phyloP scores from a whole-genome alignment of 1,139 yeast genomes.

The Pneumocystis wakefieldiae region DNA sequence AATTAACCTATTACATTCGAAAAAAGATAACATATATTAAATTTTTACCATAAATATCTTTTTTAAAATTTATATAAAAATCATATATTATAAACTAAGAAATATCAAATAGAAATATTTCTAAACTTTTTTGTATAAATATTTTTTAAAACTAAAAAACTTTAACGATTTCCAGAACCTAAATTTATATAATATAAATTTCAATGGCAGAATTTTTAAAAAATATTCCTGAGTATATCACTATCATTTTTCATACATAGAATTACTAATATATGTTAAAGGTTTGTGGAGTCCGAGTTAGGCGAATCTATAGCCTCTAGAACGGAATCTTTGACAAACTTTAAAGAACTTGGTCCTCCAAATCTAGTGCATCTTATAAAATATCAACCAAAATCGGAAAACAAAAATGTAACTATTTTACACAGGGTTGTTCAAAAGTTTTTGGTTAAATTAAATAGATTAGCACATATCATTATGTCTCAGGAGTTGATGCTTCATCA shows the following conservation, averaged over 20 bases:
- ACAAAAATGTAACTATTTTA: constrained; percentile 33
- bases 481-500: constrained; percentile 49
- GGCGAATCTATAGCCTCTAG: constrained; percentile 41
- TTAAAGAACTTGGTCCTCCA: constrained; percentile 67
- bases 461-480: constrained; percentile 54
- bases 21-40: background rate
- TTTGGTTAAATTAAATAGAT: constrained; percentile 10
- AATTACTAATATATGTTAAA: background rate
- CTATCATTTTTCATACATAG: background rate
- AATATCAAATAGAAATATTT: background rate
- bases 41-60: background rate
- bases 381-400: constrained; percentile 30
- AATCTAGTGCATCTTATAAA: constrained; percentile 63
- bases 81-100: background rate
- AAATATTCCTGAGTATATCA: background rate
- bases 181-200: background rate
- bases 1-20: constrained; percentile 36
- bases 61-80: background rate
- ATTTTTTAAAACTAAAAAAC: background rate
- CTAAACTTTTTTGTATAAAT: background rate
- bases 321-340: constrained; percentile 31
- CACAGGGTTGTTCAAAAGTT: constrained; percentile 27
- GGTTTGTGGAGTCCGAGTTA: constrained; percentile 28
- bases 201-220: background rate
- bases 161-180: background rate